Base-by-base conservation (phyloP, 1,284 basidiomycete species). In the Earliella scabrosa region DNA sequence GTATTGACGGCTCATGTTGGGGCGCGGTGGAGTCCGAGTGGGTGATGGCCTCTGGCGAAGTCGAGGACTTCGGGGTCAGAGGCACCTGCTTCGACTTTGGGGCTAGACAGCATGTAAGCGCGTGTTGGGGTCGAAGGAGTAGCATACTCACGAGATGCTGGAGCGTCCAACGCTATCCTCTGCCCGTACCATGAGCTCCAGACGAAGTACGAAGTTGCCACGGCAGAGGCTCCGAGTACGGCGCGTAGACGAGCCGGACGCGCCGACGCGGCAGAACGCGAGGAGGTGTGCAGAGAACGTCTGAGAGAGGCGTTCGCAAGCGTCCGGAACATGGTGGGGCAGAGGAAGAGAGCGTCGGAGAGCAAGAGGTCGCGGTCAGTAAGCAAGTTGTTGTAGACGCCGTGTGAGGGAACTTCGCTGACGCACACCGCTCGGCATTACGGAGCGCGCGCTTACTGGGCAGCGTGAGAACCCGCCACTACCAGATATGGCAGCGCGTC, bases 211-310 rank as follows among this genome's bases (percentile, higher is more conserved):
- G 78, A 72, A 43, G 76, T 72, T 13, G 77, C 75, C 24, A 75
- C 75, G 14, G 75, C 75, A 43, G 82, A 79, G 50, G 72, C 77
- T 35, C 76, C 80, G 2, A 81, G 63, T 13, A 73, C 73, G 39
- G 77, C 56, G 59, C 71, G 68, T 13, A 76, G 45, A 26, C 74
- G 71, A 46, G 55, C 67, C 16, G 66, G 62, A 29, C 66, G 67
- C 41, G 66, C 51, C 34, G 56, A 54, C 24, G 63, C 50, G 10
- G 63, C 40, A 31, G 59, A 55, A 48, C 54, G 69, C 34, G 69
- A 56, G 18, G 70, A 61, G 3, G 80, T 80, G 65, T 83, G 81
- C 5, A 83, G 52, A 58, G 74, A 78, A 63, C 80, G 76, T 45
- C 76, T 76, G 10, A 82, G 65, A 50, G 81, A 71, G 16, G 64